phyloP scores from a whole-genome alignment of 2,329 filamentous ascomycete genomes.

The Helminthosporium solani region DNA sequence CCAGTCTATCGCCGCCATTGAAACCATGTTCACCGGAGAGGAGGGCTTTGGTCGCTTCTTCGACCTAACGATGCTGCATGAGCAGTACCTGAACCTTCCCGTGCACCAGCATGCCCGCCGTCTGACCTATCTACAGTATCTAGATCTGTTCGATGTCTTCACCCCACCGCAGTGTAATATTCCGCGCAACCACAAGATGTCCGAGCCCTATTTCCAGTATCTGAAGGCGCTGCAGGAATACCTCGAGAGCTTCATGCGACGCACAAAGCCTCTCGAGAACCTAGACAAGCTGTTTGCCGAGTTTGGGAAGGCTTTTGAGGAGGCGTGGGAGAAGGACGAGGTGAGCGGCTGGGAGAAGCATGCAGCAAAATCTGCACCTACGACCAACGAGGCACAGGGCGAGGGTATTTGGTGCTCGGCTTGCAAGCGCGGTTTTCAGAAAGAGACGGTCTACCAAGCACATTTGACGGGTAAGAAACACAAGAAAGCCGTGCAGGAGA shows the following conservation, averaged over 20 bases:
- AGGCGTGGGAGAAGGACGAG: constrained; percentile 76
- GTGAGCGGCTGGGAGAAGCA: constrained; percentile 74
- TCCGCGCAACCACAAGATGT: constrained; percentile 81
- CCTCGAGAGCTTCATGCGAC: constrained; percentile 82
- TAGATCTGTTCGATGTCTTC: constrained; percentile 89
- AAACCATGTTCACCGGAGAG: constrained; percentile 93
- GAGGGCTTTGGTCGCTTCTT: constrained; percentile 92
- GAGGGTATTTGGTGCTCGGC: constrained; percentile 86
- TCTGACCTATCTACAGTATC: constrained; percentile 86
- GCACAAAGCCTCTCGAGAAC: constrained; percentile 83
- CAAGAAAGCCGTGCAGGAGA: constrained; percentile 70
- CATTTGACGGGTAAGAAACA: constrained; percentile 93
- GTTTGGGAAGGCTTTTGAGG: constrained; percentile 83
- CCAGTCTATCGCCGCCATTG: constrained; percentile 68
- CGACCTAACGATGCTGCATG: constrained; percentile 80
- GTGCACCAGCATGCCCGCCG: constrained; percentile 68
- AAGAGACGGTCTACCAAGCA: constrained; percentile 88
- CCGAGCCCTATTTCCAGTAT: constrained; percentile 89
- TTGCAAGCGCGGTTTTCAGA: constrained; percentile 93
- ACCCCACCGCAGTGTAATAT: constrained; percentile 70
- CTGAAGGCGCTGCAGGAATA: constrained; percentile 78
- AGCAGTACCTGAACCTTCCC: constrained; percentile 86
- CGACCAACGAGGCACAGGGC: constrained; percentile 53
- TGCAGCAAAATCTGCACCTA: constrained; percentile 38
- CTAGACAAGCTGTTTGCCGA: constrained; percentile 72